phyloP scores from a whole-genome alignment of 1,284 basidiomycete species.

The Ganoderma meredithae region DNA sequence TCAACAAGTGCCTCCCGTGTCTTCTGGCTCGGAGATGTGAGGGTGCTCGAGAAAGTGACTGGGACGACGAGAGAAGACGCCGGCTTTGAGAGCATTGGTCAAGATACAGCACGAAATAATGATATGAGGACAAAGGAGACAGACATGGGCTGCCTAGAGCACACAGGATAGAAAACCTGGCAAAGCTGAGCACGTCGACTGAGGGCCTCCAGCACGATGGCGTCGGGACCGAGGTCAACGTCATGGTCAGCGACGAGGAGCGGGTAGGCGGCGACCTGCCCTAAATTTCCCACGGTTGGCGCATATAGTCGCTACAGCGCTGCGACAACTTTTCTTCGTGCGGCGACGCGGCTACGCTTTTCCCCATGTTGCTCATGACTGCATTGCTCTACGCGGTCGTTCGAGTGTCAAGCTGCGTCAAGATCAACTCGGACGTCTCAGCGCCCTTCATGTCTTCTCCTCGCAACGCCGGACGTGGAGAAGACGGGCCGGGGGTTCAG shows the following conservation, averaged over 20 bases:
- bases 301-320: constrained; percentile 18
- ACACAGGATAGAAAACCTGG: constrained; percentile 1
- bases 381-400: constrained; percentile 70
- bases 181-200: background rate
- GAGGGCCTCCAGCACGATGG: background rate
- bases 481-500: constrained; percentile 83
- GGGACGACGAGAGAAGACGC: constrained; percentile 23
- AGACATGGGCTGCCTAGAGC: background rate
- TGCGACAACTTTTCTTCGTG: constrained; percentile 54
- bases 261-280: constrained; percentile 33
- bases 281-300: constrained; percentile 41
- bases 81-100: constrained; percentile 14
- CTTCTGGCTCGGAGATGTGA: background rate
- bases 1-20: constrained; percentile 7
- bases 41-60: constrained; percentile 10
- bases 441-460: constrained; percentile 66
- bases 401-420: constrained; percentile 87
- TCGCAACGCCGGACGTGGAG: constrained; percentile 44
- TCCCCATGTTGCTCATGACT: constrained; percentile 89
- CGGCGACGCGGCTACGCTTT: constrained; percentile 78
- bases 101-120: constrained; percentile 1
- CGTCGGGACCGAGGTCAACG: background rate
- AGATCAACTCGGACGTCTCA: constrained; percentile 79
- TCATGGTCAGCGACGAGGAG: background rate
- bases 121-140: background rate